These are phyloP conservation scores for Cyclaneusma minus DNA, from an alignment of 2,329 filamentous ascomycete genomes.

Conservation along the genomic window DNA sequence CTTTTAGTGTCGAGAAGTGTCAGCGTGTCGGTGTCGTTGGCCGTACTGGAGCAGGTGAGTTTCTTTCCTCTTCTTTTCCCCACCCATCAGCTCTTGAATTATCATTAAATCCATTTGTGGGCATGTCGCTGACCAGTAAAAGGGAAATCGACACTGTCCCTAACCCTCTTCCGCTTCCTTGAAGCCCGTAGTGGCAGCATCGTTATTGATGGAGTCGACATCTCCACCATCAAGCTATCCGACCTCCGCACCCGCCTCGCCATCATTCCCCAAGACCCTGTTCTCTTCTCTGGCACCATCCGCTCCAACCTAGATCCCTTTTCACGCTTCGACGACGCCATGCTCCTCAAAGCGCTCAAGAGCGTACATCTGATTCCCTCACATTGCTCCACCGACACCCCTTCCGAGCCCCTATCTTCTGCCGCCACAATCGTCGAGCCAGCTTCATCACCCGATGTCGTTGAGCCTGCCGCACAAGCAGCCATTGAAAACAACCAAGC, in stretches of 20 bases:
- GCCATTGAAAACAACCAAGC: too few relatives aligned
- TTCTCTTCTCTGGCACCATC: constrained; percentile 74
- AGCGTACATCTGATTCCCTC: constrained; percentile 74
- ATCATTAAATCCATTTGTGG: too few relatives aligned
- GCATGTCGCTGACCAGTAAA: constrained; percentile 3
- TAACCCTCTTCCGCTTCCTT: constrained; percentile 79
- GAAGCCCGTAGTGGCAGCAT: constrained; percentile 54
- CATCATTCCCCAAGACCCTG: constrained; percentile 42
- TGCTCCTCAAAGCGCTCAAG: constrained; percentile 70
- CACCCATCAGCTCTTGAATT: constrained; percentile 6
- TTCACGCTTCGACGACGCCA: constrained; percentile 64
- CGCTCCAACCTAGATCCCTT: constrained; percentile 88
- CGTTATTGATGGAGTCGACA: constrained; percentile 15
- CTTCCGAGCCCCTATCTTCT: constrained; percentile 10
- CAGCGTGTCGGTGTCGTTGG: constrained; percentile 26
- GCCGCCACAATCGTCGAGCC: background rate
- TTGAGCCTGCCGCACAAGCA: too few relatives aligned
- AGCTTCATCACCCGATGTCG: too few relatives aligned
- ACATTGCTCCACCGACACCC: constrained; percentile 17
- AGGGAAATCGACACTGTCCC: constrained; percentile 23
- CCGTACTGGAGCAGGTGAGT: constrained; percentile 14
- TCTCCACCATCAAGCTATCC: constrained; percentile 16
- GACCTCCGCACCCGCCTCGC: constrained; percentile 14
- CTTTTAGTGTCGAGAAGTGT: constrained; percentile 46
- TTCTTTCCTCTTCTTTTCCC: constrained; percentile 4